Conservation (phyloP, 371 early-diverging fungal species). For the Vairimorpha necatrix region DNA sequence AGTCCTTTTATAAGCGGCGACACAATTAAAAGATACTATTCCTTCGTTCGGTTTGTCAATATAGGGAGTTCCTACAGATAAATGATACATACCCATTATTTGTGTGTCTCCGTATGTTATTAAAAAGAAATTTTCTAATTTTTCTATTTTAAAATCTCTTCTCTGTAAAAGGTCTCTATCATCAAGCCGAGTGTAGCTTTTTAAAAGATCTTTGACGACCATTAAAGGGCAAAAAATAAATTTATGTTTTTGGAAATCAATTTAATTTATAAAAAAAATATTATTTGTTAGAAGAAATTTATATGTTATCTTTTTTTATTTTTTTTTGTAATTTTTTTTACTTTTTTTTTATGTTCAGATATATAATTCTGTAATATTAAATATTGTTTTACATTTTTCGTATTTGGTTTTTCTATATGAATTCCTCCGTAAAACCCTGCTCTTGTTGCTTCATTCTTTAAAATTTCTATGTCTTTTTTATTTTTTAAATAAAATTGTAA, state of each 20-base stretch:
- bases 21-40: conserved; percentile 3
- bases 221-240: conserved; percentile 1
- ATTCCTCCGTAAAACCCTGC: conserved; percentile 92
- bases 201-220: conserved; percentile 25
- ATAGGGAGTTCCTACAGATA: conserved; percentile 5
- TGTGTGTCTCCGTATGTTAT: neutral
- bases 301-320: conserved; percentile 7
- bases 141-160: conserved; percentile 2
- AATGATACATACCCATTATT: neutral
- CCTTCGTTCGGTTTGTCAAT: conserved; percentile 34
- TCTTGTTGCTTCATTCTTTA: conserved; percentile 75
- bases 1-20: conserved; percentile 1
- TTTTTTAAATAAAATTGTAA: conserved; percentile 97
- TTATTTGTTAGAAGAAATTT: neutral
- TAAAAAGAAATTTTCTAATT: conserved; percentile 1
- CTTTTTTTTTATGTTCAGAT: neutral
- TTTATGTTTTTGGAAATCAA: neutral
- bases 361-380: conserved; percentile 69
- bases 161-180: neutral
- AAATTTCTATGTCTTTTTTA: conserved; percentile 82
- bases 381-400: conserved; percentile 88
- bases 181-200: conserved; percentile 9
- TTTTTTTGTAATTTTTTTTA: neutral
- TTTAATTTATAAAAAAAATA: neutral
- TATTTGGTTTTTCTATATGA: conserved; percentile 86